Evolutionary conservation across 1,284 basidiomycete species (phyloP).

Genomic region (Schizopora paradoxa): DNA sequence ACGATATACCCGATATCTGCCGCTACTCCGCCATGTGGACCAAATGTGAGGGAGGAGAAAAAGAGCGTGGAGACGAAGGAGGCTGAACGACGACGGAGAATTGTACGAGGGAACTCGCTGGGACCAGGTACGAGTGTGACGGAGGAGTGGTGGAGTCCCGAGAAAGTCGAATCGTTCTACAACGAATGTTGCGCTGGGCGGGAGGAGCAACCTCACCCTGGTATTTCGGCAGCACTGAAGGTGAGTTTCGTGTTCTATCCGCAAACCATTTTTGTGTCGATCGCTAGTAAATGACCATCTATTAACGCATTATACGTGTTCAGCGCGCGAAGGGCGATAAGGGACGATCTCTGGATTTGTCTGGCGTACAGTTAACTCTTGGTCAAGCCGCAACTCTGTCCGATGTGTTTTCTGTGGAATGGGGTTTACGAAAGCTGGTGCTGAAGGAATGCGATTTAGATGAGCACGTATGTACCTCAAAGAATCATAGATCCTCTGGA

Average conservation of each 20-base stretch:
- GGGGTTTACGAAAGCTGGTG: constrained; percentile 79
- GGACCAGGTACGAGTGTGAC: constrained; percentile 29
- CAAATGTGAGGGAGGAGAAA: constrained; percentile 70
- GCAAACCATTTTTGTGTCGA: neutral
- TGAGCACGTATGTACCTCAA: constrained; percentile 59
- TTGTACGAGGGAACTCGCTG: constrained; percentile 51
- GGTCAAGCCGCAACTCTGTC: constrained; percentile 75
- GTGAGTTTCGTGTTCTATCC: constrained; percentile 34
- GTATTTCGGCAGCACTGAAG: constrained; percentile 68
- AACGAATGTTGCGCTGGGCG: constrained; percentile 73
- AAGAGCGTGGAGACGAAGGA: constrained; percentile 63
- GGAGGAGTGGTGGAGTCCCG: constrained; percentile 76
- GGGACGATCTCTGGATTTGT: constrained; percentile 72
- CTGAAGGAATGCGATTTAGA: constrained; percentile 79
- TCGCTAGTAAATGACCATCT: constrained; percentile 4
- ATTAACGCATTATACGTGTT: constrained; percentile 1
- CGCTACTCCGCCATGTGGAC: constrained; percentile 71
- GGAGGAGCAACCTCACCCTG: constrained; percentile 64
- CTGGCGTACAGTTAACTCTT: constrained; percentile 67
- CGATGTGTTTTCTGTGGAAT: constrained; percentile 86
- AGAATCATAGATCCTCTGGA: neutral
- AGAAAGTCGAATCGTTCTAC: constrained; percentile 77
- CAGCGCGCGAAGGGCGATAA: constrained; percentile 48
- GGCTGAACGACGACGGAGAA: constrained; percentile 52
- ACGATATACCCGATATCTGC: constrained; percentile 85